Base-by-base conservation (phyloP, 176 grass and related monocot genomes). In the Cymbopogon citratus region DNA sequence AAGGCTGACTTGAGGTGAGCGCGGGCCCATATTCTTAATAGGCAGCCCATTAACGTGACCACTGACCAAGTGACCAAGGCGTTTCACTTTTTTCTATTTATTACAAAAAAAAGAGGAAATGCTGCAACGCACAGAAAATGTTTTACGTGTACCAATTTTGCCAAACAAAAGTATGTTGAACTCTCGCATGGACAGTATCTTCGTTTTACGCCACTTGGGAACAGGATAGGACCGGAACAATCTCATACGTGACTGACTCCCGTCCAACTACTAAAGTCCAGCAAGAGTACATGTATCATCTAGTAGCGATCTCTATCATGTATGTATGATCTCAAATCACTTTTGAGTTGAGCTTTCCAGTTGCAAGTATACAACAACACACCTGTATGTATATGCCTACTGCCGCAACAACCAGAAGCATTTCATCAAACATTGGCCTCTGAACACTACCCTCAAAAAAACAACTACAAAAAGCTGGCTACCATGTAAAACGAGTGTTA, bases 401-500 rank as follows among this genome's bases (percentile, higher is more conserved):
- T 8, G 80, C 84, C 68, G 69, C 33, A 62, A 52, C 66, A 69
- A 63, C 15, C 39, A 79, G 33, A 76, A 76, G 45, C 9, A 78
- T 25, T 31, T 71, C 74, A 63, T 62, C 35, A 63, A 49, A 68
- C 19, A 67, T 63, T 44, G 16, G 36, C 68, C 59, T 65, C 67
- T 31, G 74, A 67, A 41, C 48, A 69, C 83, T 86, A 86, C 28
- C 36, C 12, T 2, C 5, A 2, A 44, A 71, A 41, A 78, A 82
- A 83, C 66, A 10, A 4, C 2, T 5, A 43, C 10, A 43, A 9
- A 15, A 48, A 83, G 16, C 69, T 86, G 80, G 49, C 80, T 83
- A 87, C 49, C 49, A 83, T 69, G 73, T 83, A 83, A 75, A 44
- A 83, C 12, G 44, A 77, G 60, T 66, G 63, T 85, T 92, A 98